Base-by-base conservation (phyloP, 805 yeast genomes). In the Blastobotrys chiropterorum region DNA sequence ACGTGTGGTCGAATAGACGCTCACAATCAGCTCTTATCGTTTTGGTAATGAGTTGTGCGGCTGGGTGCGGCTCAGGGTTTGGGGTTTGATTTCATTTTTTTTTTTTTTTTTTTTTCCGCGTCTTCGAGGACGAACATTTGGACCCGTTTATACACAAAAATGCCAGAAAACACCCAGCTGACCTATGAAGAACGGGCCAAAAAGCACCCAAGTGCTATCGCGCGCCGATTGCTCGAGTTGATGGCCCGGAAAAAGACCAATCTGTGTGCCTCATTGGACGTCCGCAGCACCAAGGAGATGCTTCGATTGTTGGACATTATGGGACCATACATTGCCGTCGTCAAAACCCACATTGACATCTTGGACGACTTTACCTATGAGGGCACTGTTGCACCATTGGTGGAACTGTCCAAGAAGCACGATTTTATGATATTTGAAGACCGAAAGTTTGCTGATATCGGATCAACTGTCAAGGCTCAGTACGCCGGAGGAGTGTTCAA, bases 401-500 rank as follows among this genome's bases (percentile, higher is more conserved):
- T 84, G 53, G 80, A 66, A 50, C 73, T 94, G 31, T 80, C 97
- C 17, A 72, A 80, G 60, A 89, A 90, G 64, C 92, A 90, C 72
- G 81, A 85, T 58, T 94, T 94, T 64, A 72, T 94, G 76, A 85
- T 94, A 59, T 94, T 94, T 66, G 99, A 94, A 72, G 99, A 94
- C 71, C 79, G 99, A 58, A 94, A 94, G 72, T 94, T 94, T 70
- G 99, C 99, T 20, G 99, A 94, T 69, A 94, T 94, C 61, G 99
- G 99, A 15, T 89, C 90, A 65, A 94, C 99, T 1, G 99, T 94
- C 50, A 90, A 92, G 71, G 79, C 88, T 44, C 99, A 94, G 70
- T 94, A 92, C 69, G 74, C 86, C 31, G 88, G 95, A 39, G 99
- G 99, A 44, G 84, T 88, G 8, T 90, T 81, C 73, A 82, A 80